phyloP scores from a whole-genome alignment of 2,329 filamentous ascomycete genomes.

The Microsporum canis region DNA sequence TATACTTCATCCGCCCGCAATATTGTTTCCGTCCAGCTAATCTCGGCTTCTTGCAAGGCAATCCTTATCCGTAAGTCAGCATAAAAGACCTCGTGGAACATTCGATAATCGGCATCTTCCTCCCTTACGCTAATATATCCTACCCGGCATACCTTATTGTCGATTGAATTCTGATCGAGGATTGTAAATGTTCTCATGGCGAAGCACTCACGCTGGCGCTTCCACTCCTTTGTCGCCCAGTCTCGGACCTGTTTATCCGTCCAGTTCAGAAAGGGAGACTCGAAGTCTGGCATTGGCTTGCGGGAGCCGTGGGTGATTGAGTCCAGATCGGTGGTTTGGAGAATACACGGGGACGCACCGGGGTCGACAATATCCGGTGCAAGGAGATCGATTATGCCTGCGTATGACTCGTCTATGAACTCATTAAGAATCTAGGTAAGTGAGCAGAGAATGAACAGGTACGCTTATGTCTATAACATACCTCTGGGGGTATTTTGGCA shows the following conservation, averaged over 20 bases:
- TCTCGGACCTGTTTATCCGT: not conserved
- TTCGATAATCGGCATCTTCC: not conserved
- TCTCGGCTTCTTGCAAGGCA: not conserved
- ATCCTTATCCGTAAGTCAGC: not conserved
- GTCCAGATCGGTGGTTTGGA: slow-evolving; percentile 4
- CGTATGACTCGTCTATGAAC: slow-evolving; percentile 8
- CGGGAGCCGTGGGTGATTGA: slow-evolving; percentile 10
- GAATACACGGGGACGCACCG: slow-evolving; percentile 3
- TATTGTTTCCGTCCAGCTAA: too few species aligned
- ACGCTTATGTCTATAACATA: not conserved
- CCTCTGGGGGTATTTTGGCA: slow-evolving; percentile 7
- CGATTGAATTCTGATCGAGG: not conserved
- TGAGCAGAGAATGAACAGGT: not conserved
- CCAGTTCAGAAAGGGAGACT: slow-evolving; percentile 5
- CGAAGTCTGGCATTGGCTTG: slow-evolving; percentile 8
- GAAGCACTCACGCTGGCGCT: not conserved
- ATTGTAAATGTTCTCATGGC: not conserved
- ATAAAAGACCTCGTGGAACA: not conserved
- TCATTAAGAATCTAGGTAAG: slow-evolving; percentile 7
- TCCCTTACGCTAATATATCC: not conserved
- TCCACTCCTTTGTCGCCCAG: not conserved
- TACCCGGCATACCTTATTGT: not conserved
- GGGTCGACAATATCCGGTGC: not conserved
- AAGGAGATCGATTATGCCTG: not conserved
- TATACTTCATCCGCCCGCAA: too few species aligned